Conservation (phyloP, 768 basidiomycete species). For the Agaricus blazei region DNA sequence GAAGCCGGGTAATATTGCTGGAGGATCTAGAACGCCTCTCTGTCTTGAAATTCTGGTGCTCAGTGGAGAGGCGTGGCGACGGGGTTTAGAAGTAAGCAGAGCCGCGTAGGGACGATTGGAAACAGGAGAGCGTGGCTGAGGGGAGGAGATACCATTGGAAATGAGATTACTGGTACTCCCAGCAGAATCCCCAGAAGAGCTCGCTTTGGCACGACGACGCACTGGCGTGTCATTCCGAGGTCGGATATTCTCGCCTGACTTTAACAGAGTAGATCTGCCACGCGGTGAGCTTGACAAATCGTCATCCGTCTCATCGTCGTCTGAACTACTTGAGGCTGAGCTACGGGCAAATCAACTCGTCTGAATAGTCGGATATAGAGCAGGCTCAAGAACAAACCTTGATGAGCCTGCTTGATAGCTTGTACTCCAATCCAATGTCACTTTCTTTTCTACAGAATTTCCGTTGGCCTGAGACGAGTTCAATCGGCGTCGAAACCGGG, state of each 20-base stretch:
- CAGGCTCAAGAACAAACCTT: conserved; percentile 38
- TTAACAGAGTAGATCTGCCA: conserved; percentile 35
- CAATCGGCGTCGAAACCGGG: conserved; percentile 28
- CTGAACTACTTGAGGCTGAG: conserved; percentile 47
- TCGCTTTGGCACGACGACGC: conserved; percentile 23
- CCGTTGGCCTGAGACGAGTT: conserved; percentile 21
- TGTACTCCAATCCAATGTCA: conserved; percentile 68
- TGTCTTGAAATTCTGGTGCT: not conserved
- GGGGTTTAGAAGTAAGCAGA: conserved; percentile 11
- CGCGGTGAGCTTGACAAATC: conserved; percentile 32
- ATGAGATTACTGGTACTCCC: conserved; percentile 21
- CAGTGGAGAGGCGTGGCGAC: conserved; percentile 10
- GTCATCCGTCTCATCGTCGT: conserved; percentile 59
- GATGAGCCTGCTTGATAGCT: conserved; percentile 87
- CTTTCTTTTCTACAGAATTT: conserved; percentile 11
- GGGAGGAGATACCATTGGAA: conserved; percentile 40
- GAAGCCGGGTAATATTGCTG: conserved; percentile 43
- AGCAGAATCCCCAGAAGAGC: conserved; percentile 36
- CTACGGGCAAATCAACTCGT: conserved; percentile 21
- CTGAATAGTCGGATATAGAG: not conserved
- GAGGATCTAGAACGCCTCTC: conserved; percentile 5
- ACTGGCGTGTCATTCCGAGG: conserved; percentile 17
- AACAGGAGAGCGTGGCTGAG: conserved; percentile 70
- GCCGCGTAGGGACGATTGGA: conserved; percentile 26
- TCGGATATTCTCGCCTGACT: not conserved